Evolutionary conservation across 116 monocot genomes (phyloP).

Genomic region (Papilionanthe hybrid): DNA sequence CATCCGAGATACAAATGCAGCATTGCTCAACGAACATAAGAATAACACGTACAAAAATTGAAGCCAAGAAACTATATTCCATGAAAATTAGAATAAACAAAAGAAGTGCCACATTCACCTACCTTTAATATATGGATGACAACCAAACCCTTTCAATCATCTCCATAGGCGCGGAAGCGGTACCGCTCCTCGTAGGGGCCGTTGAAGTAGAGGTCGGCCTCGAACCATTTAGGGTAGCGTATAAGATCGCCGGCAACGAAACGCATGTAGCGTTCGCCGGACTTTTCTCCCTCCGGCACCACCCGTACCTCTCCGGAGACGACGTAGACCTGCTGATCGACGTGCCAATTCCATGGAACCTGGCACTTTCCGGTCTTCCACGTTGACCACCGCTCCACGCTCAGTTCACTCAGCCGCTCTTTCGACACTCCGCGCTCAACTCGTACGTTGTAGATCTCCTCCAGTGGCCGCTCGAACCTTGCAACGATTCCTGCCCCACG

Average conservation of each 20-base stretch:
- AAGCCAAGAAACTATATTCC: not conserved
- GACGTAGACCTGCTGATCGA: slow-evolving; percentile 93
- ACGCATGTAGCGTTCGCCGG: slow-evolving; percentile 66
- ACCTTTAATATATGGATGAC: not conserved
- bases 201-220: slow-evolving; percentile 84
- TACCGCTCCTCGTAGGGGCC: slow-evolving; percentile 93
- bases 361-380: slow-evolving; percentile 78
- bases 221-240: slow-evolving; percentile 94
- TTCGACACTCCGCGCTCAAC: slow-evolving; percentile 58
- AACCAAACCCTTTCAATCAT: slow-evolving; percentile 23
- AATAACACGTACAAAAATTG: not conserved
- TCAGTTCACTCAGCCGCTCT: slow-evolving; percentile 48
- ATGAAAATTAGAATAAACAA: not conserved
- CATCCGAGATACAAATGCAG: not conserved
- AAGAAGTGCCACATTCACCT: not conserved
- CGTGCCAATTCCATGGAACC: slow-evolving; percentile 97
- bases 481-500: not conserved
- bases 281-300: slow-evolving; percentile 70
- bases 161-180: slow-evolving; percentile 80
- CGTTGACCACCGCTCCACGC: slow-evolving; percentile 65
- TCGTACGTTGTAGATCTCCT: slow-evolving; percentile 82
- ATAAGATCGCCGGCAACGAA: slow-evolving; percentile 88
- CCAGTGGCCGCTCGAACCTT: slow-evolving; percentile 36
- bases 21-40: no score
- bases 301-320: slow-evolving; percentile 85